Base-by-base conservation (phyloP, 106 monocot species). In the Hemerocallis citrina region DNA sequence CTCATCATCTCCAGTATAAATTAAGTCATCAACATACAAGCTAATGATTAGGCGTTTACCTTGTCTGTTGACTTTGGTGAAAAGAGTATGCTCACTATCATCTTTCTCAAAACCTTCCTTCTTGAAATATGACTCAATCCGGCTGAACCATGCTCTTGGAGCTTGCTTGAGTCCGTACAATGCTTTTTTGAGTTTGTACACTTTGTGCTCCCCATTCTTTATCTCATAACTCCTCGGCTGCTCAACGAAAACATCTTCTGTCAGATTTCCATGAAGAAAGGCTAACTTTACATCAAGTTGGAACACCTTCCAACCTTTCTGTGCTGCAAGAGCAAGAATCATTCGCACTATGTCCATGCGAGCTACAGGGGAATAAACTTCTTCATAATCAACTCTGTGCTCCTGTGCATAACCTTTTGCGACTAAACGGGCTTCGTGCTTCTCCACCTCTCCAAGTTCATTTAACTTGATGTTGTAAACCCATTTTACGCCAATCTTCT, bases 221-320 rank as follows among this genome's bases (percentile, higher is more conserved):
- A 50, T 33, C 6, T 50, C 33, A 65, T 65, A 36, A 12, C 64
- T 13, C 19, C 34, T 31, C n/a, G 50, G 6, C 20, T 65, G 50
- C 7, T 65, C 64, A 8, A 65, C 13, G 23, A 35, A 65, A 20
- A 51, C 34, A 1, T 65, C 6, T 51, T 65, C 50, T n/a, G 22
- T 21, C 50, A 13, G 51, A 4, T 19, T 6, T 21, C 49, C 50
- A 65, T 65, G 34, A 2, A 65, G 23, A 29, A 65, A 65, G 11
- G 65, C 50, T 7, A 52, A 65, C 52, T 65, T 65, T 5, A 65
- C 65, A 52, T 65, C 51, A 1, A 65, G 22, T 23, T 39, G 65
- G 25, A 35, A 52, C 4, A 52, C 25, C 23, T 10, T 11, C 37
- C 51, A 65, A 21, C 11, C 17, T 11, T 65, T 34, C 12, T 65